Evolutionary conservation across 2,329 filamentous ascomycete species (phyloP).

Genomic region (Pseudogymnoascus sp.): DNA sequence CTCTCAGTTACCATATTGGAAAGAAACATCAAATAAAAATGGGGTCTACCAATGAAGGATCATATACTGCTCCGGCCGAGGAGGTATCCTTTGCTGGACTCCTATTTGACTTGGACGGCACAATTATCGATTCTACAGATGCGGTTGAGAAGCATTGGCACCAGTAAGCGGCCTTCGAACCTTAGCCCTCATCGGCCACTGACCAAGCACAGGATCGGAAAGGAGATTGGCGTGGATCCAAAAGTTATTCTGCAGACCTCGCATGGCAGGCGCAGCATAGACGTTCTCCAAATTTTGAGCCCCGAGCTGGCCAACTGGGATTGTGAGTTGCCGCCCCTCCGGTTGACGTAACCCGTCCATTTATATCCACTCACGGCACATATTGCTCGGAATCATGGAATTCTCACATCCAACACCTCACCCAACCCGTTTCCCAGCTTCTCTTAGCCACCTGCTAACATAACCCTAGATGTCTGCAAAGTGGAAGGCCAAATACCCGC

Average conservation of each 20-base stretch:
- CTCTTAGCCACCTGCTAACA: background rate
- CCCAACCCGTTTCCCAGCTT: background rate
- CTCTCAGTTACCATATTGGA: background rate
- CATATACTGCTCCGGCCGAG: slow-evolving; percentile 4
- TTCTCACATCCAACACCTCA: background rate
- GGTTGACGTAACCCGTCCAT: slow-evolving; percentile 1
- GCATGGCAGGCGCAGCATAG: slow-evolving; percentile 84
- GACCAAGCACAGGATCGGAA: slow-evolving; percentile 51
- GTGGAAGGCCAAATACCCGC: slow-evolving; percentile 73
- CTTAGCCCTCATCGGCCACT: background rate
- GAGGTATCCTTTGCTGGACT: slow-evolving; percentile 9
- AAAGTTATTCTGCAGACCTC: slow-evolving; percentile 80
- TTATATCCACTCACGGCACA: background rate
- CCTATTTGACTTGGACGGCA: slow-evolving; percentile 68
- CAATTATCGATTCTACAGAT: slow-evolving; percentile 72
- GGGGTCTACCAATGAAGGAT: background rate
- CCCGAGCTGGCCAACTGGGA: slow-evolving; percentile 88
- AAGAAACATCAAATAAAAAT: background rate
- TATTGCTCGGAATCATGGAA: background rate
- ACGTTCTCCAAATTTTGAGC: slow-evolving; percentile 69
- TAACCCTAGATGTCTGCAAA: slow-evolving; percentile 60
- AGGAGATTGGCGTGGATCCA: slow-evolving; percentile 78
- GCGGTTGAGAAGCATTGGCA: slow-evolving; percentile 75
- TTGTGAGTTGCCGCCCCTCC: slow-evolving; percentile 50
- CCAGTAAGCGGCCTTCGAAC: slow-evolving; percentile 25